Evolutionary conservation across 139 green algal species (phyloP).

Genomic region (Chlamydomonas asymmetrica): DNA sequence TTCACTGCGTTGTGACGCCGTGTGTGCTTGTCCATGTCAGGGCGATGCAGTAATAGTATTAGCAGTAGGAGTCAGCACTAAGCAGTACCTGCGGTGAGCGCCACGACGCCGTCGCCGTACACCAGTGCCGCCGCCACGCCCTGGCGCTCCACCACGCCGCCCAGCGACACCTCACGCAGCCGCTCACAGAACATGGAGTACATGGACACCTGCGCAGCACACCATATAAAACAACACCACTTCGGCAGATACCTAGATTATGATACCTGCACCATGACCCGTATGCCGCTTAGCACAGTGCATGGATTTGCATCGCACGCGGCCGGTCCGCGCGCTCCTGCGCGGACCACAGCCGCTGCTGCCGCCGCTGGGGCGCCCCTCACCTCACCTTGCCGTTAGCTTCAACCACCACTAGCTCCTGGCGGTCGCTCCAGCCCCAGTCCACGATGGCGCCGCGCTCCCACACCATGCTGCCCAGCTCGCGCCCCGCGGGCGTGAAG

Average conservation of each 20-base stretch:
- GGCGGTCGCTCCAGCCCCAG: conserved; percentile 73
- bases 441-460: conserved; percentile 62
- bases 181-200: conserved; percentile 44
- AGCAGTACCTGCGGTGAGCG: too few species aligned
- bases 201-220: conserved; percentile 53
- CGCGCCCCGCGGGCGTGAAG: conserved; percentile 60
- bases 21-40: too few species aligned
- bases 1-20: too few species aligned
- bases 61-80: too few species aligned
- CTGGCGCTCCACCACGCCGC: conserved; percentile 50
- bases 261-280: too few species aligned
- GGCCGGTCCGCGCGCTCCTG: too few species aligned
- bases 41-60: too few species aligned
- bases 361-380: too few species aligned
- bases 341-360: too few species aligned
- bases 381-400: conserved; percentile 54
- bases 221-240: background rate
- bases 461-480: conserved; percentile 68
- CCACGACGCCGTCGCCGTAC: conserved; percentile 60
- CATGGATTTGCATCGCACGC: too few species aligned
- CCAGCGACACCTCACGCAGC: conserved; percentile 62
- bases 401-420: conserved; percentile 76
- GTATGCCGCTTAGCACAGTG: too few species aligned
- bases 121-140: conserved; percentile 55
- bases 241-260: background rate